Conservation (phyloP, 2,329 filamentous ascomycete genomes). For the Hymenoscyphus scutula region DNA sequence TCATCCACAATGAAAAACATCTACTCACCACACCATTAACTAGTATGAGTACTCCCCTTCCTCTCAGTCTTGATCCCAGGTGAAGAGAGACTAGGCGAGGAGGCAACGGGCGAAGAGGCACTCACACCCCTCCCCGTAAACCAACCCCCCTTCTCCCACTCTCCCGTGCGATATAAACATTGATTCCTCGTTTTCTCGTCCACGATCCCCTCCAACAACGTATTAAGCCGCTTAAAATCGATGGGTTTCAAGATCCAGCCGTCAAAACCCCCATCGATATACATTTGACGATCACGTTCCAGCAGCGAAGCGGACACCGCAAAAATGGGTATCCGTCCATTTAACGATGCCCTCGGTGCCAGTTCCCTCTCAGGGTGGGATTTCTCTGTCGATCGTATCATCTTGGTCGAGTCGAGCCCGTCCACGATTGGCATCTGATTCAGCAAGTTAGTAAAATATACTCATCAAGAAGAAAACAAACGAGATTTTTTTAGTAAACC, state of each 20-base stretch:
- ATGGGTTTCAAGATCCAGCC: slow-evolving; percentile 91
- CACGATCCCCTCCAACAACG: slow-evolving; percentile 67
- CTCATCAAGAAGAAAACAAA: neutral
- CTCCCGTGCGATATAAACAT: slow-evolving; percentile 67
- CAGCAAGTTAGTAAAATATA: neutral
- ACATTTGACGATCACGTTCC: slow-evolving; percentile 65
- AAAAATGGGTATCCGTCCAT: slow-evolving; percentile 74
- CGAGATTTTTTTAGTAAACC: neutral
- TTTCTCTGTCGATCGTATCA: slow-evolving; percentile 74
- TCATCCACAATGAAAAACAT: too few relatives aligned
- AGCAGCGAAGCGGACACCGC: slow-evolving; percentile 81
- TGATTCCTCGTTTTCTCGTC: slow-evolving; percentile 55
- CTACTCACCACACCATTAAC: too few relatives aligned
- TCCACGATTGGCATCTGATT: slow-evolving; percentile 93
- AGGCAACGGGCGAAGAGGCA: neutral
- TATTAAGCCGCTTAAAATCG: slow-evolving; percentile 71
- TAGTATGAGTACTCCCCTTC: too few relatives aligned
- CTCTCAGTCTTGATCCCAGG: neutral
- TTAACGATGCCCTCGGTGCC: slow-evolving; percentile 56
- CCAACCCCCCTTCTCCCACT: slow-evolving; percentile 88
- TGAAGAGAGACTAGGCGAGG: too few relatives aligned
- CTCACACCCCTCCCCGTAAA: slow-evolving; percentile 44
- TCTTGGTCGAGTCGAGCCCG: slow-evolving; percentile 75
- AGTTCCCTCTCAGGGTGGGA: slow-evolving; percentile 47
- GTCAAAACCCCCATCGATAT: slow-evolving; percentile 78